These are phyloP conservation scores for Blastocystis sp. DNA, from an alignment of 352 stramenopile species.

Conservation along the genomic window DNA sequence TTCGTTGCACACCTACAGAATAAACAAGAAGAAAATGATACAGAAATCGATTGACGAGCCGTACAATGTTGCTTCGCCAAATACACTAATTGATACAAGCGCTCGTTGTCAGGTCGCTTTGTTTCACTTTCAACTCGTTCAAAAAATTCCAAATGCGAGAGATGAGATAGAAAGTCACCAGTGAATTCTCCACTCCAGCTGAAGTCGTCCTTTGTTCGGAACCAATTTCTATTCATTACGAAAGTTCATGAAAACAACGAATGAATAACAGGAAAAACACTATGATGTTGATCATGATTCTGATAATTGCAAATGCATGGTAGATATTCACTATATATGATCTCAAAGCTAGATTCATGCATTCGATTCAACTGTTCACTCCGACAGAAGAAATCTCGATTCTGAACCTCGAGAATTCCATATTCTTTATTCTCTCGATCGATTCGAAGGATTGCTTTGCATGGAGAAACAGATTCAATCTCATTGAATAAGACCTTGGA, in stretches of 20 bases:
- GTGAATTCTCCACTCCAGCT: not conserved
- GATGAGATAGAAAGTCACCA: not conserved
- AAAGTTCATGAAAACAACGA: not conserved
- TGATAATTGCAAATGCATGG: not conserved
- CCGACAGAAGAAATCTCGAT: not conserved
- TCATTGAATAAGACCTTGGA: constrained; percentile 9
- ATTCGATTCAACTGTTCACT: not conserved
- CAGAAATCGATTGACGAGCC: not conserved
- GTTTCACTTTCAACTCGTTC: not conserved
- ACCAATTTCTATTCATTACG: not conserved
- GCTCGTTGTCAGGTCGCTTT: not conserved
- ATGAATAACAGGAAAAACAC: not conserved
- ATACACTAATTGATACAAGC: not conserved
- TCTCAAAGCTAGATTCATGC: not conserved
- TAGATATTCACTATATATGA: not conserved
- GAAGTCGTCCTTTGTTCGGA: not conserved
- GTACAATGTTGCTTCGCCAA: not conserved
- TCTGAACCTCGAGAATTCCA: not conserved
- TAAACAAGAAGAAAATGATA: no score
- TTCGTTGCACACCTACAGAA: not conserved
- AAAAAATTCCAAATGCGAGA: not conserved
- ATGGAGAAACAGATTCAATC: not conserved
- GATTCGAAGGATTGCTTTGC: not conserved
- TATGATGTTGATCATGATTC: not conserved
- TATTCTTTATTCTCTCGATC: not conserved